A percentile compares a stretch with the other conserved stretches of the same genome.
Conservation (phyloP, 2,329 filamentous ascomycete genomes). For the Hymenoscyphus salicellus region DNA sequence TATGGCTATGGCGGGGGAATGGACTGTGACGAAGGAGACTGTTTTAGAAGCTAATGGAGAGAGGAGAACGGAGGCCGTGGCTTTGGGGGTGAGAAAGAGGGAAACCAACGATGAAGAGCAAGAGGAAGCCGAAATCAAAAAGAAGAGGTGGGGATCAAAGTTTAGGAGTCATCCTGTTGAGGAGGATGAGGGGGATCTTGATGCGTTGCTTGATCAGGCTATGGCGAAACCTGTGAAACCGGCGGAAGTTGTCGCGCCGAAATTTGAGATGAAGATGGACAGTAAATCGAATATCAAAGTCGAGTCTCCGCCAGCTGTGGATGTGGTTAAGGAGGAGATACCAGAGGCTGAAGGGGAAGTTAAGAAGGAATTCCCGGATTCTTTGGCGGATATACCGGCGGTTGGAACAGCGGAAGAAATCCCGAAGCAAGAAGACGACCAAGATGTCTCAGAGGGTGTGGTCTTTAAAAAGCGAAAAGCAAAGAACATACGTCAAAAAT, state of each 20-base stretch:
- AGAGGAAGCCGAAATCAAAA: conserved; percentile 59
- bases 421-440: conserved; percentile 33
- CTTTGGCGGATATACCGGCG: conserved; percentile 35
- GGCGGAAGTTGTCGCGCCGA: not conserved
- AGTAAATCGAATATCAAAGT: conserved; percentile 23
- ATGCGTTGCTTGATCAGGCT: conserved; percentile 39
- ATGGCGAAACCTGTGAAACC: conserved; percentile 24
- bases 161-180: conserved; percentile 37
- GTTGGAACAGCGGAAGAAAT: conserved; percentile 26
- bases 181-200: conserved; percentile 36
- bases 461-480: conserved; percentile 80
- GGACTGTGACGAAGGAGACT: conserved; percentile 59
- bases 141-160: conserved; percentile 42
- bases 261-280: conserved; percentile 1
- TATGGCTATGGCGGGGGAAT: conserved; percentile 85
- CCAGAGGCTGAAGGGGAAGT: conserved; percentile 14
- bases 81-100: conserved; percentile 61
- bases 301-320: conserved; percentile 9
- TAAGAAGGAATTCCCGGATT: conserved; percentile 29
- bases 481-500: conserved; percentile 62
- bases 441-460: conserved; percentile 44
- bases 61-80: conserved; percentile 42
- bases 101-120: conserved; percentile 58
- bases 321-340: not conserved
- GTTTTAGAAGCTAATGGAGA: conserved; percentile 43